Percentiles rank a stretch among this genome's conserved stretches.
phyloP scores from a whole-genome alignment of 2,329 filamentous ascomycete genomes.

The Botrytis galanthina region DNA sequence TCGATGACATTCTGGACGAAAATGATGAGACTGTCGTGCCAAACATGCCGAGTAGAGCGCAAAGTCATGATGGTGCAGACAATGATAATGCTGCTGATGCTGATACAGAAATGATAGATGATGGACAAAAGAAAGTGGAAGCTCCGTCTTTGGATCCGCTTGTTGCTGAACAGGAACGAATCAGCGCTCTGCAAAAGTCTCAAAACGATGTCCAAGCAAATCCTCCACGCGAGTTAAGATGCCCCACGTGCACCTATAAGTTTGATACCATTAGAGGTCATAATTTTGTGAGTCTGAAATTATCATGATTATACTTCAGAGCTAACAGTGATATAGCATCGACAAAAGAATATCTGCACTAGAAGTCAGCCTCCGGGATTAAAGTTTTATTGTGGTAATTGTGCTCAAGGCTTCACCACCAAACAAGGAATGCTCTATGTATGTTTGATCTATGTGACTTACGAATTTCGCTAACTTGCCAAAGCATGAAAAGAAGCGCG shows the following conservation, averaged over 20 bases:
- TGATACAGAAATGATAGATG: constrained; percentile 21
- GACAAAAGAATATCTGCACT: constrained; percentile 23
- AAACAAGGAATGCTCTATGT: constrained; percentile 30
- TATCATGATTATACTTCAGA: neutral
- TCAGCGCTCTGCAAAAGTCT: constrained; percentile 10
- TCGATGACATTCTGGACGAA: constrained; percentile 34
- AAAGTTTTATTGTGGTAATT: constrained; percentile 17
- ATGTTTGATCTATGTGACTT: constrained; percentile 10
- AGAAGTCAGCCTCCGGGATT: constrained; percentile 12
- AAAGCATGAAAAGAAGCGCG: constrained; percentile 22
- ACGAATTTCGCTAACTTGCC: neutral
- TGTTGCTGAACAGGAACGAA: constrained; percentile 21
- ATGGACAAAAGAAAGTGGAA: neutral
- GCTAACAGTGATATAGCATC: constrained; percentile 20
- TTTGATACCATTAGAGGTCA: constrained; percentile 17
- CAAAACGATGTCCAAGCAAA: constrained; percentile 2
- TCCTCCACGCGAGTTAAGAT: neutral
- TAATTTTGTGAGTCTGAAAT: constrained; percentile 17
- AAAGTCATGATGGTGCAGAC: constrained; percentile 2
- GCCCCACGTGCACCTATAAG: constrained; percentile 9
- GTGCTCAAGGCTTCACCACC: constrained; percentile 26
- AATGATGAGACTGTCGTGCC: constrained; percentile 31
- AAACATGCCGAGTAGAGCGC: constrained; percentile 9
- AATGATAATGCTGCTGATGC: neutral
- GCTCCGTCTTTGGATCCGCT: constrained; percentile 17